These are phyloP conservation scores for Lentinula lateritia DNA, from an alignment of 768 basidiomycete genomes.

Conservation along the genomic window DNA sequence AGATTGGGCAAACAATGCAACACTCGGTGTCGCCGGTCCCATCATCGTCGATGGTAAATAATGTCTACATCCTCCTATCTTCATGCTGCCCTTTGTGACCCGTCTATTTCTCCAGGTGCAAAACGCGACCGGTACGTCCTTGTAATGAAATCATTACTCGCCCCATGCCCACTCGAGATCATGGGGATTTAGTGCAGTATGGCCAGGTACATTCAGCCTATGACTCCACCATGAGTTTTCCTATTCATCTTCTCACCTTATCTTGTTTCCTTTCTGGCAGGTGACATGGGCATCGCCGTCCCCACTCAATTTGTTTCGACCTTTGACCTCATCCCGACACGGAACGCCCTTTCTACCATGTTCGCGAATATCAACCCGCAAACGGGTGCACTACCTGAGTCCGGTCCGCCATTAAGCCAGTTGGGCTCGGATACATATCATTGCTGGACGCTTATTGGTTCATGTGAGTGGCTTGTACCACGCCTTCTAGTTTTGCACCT, in stretches of 20 bases:
- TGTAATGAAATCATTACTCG: background rate
- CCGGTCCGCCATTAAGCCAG: slow-evolving; percentile 42
- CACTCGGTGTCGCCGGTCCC: slow-evolving; percentile 49
- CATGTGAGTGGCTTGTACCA: slow-evolving; percentile 22
- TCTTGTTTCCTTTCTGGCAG: slow-evolving; percentile 16
- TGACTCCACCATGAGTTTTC: background rate
- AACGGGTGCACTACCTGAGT: slow-evolving; percentile 53
- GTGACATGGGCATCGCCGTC: slow-evolving; percentile 55
- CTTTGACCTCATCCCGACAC: slow-evolving; percentile 49
- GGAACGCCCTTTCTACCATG: slow-evolving; percentile 55
- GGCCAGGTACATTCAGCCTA: slow-evolving; percentile 35
- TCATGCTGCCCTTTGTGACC: background rate
- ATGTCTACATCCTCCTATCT: background rate
- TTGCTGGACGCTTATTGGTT: slow-evolving; percentile 57
- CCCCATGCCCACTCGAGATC: background rate
- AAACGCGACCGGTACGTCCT: slow-evolving; percentile 45
- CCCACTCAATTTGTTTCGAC: slow-evolving; percentile 59
- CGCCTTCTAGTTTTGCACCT: background rate
- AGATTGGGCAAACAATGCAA: slow-evolving; percentile 54
- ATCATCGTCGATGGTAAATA: slow-evolving; percentile 50
- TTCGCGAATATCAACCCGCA: slow-evolving; percentile 45
- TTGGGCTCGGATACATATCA: slow-evolving; percentile 51
- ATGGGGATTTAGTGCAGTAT: slow-evolving; percentile 37
- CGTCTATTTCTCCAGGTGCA: slow-evolving; percentile 24
- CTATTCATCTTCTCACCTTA: background rate